A percentile compares a stretch with the other conserved stretches of the same genome.
These are phyloP conservation scores for Rutstroemia sp. DNA, from an alignment of 2,329 filamentous ascomycete genomes.

Conservation along the genomic window DNA sequence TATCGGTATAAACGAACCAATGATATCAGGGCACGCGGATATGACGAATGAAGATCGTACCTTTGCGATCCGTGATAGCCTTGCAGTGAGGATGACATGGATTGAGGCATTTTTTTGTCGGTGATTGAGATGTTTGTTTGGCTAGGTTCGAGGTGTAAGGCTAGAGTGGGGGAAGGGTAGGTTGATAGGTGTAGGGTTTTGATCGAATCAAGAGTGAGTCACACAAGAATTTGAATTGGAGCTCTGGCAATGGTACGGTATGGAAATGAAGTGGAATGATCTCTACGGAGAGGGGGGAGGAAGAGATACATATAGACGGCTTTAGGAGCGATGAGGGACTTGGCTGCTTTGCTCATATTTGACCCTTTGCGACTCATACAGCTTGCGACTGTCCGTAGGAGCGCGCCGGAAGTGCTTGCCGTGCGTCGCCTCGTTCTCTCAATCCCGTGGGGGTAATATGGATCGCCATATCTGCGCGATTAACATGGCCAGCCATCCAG, in stretches of 20 bases:
- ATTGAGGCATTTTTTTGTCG: conserved; percentile 1
- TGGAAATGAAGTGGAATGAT: not conserved
- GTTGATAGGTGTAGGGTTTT: not conserved
- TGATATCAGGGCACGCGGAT: not conserved
- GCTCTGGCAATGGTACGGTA: not conserved
- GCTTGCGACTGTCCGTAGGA: not conserved
- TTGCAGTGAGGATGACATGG: conserved; percentile 7
- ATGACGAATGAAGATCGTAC: not conserved
- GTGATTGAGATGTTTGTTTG: not conserved
- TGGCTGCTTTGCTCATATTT: not conserved
- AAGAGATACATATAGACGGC: not conserved
- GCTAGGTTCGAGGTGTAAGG: not conserved
- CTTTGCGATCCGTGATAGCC: conserved; percentile 3
- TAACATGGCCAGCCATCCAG: not conserved
- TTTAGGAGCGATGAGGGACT: not conserved
- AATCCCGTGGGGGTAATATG: not conserved
- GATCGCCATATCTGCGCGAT: not conserved
- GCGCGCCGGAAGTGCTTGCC: not conserved
- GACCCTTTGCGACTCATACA: not conserved
- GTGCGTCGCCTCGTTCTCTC: not conserved
- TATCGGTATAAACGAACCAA: not conserved
- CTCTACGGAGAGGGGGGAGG: not conserved
- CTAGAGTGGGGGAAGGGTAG: not conserved
- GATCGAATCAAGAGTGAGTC: not conserved
- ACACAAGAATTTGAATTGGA: not conserved